Evolutionary conservation across 768 basidiomycete genomes (phyloP).

Genomic region (Lactarius hengduanensis): DNA sequence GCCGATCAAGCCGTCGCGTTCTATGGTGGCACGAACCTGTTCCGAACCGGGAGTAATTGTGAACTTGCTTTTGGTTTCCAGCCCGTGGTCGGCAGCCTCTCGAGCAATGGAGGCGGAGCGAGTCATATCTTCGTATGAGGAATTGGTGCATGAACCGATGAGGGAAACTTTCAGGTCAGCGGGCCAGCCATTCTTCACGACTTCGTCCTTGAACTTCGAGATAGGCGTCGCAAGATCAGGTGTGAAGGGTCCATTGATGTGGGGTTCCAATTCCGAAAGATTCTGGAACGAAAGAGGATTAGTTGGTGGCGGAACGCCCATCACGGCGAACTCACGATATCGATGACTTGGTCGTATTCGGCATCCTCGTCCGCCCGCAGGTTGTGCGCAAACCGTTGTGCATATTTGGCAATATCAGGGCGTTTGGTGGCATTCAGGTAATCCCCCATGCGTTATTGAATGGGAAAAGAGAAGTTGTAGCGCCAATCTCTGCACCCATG

Average conservation of each 20-base stretch:
- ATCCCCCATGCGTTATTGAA: conserved; percentile 94
- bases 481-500: conserved; percentile 99
- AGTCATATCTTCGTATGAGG: conserved; percentile 99
- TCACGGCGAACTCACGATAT: conserved; percentile 61
- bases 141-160: conserved; percentile 99
- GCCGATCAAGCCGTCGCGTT: conserved; percentile 90
- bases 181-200: conserved; percentile 96
- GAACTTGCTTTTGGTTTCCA: conserved; percentile 89
- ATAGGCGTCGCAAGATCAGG: conserved; percentile 98
- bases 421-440: conserved; percentile 97
- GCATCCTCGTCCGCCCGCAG: conserved; percentile 81
- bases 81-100: conserved; percentile 85
- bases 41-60: conserved; percentile 98
- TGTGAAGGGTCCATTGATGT: conserved; percentile 99
- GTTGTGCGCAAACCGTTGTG: conserved; percentile 87
- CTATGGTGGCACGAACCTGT: conserved; percentile 97
- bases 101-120: conserved; percentile 92
- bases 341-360: conserved; percentile 92
- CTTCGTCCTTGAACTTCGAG: conserved; percentile 89
- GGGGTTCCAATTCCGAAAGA: conserved; percentile 95
- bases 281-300: conserved; percentile 49
- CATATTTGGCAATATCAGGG: conserved; percentile 81
- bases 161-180: conserved; percentile 95
- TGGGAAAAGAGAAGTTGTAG: conserved; percentile 98
- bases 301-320: neutral